These are phyloP conservation scores for Mycena rosella DNA, from an alignment of 768 basidiomycete genomes.

Conservation along the genomic window DNA sequence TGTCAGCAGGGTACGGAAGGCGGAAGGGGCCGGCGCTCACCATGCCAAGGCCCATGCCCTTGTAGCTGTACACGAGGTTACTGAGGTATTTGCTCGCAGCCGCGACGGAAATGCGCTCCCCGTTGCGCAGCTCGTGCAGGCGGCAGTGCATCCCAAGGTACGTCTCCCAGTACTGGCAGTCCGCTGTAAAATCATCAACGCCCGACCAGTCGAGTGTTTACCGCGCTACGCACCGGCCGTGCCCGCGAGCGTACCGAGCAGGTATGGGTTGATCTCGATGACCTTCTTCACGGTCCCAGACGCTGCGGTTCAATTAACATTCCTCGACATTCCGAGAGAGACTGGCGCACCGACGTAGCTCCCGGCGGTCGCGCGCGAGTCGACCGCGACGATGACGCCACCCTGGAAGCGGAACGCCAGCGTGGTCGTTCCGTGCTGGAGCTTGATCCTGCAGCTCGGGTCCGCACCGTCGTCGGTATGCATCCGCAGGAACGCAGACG, in stretches of 20 bases:
- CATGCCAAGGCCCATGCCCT: slow-evolving; percentile 99
- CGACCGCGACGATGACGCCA: slow-evolving; percentile 99
- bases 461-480: slow-evolving; percentile 98
- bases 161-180: slow-evolving; percentile 98
- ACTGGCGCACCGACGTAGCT: slow-evolving; percentile 88
- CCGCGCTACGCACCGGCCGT: slow-evolving; percentile 81
- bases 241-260: slow-evolving; percentile 99
- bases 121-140: slow-evolving; percentile 95
- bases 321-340: too few species aligned
- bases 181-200: too few species aligned
- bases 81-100: slow-evolving; percentile 98
- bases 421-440: slow-evolving; percentile 98
- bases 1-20: slow-evolving; percentile 18
- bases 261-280: slow-evolving; percentile 98
- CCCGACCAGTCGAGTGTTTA: background rate
- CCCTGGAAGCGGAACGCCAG: slow-evolving; percentile 97
- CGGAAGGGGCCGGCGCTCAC: too few species aligned
- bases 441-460: slow-evolving; percentile 95
- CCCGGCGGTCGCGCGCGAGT: slow-evolving; percentile 97
- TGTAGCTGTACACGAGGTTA: slow-evolving; percentile 98
- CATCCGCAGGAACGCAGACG: slow-evolving; percentile 88
- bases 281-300: slow-evolving; percentile 99
- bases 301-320: slow-evolving; percentile 63
- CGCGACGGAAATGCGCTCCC: slow-evolving; percentile 98
- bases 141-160: slow-evolving; percentile 99